A percentile compares a stretch with the other conserved stretches of the same genome.
Evolutionary conservation across 768 basidiomycete species (phyloP).

Genomic region (Nidularia pulvinata): DNA sequence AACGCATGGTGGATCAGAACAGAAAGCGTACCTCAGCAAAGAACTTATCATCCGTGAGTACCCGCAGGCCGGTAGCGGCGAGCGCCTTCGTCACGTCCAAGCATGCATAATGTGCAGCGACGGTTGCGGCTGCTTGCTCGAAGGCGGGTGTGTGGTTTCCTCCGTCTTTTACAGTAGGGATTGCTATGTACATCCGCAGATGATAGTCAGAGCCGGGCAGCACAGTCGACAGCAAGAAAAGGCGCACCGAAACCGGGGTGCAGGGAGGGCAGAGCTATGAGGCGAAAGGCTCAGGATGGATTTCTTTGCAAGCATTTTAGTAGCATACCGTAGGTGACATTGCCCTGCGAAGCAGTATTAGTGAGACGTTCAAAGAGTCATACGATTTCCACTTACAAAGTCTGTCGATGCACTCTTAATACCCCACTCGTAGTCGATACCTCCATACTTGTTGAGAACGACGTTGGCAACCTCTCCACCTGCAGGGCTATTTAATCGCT

Average conservation of each 20-base stretch:
- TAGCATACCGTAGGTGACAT: conserved; percentile 66
- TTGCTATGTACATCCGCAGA: conserved; percentile 40
- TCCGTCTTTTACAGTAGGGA: conserved; percentile 69
- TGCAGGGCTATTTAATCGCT: conserved; percentile 17
- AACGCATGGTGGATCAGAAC: neutral
- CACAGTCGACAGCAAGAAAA: neutral
- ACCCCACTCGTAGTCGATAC: conserved; percentile 65
- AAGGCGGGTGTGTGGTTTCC: conserved; percentile 82
- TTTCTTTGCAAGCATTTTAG: neutral
- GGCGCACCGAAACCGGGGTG: conserved; percentile 73
- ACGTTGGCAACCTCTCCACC: conserved; percentile 67
- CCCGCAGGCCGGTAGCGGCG: conserved; percentile 67
- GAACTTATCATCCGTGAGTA: conserved; percentile 69
- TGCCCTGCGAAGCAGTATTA: conserved; percentile 46
- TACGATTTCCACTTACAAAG: conserved; percentile 52
- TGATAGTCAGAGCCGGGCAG: neutral
- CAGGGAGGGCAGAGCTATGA: conserved; percentile 57
- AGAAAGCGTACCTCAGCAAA: conserved; percentile 45
- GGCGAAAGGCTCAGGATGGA: conserved; percentile 1
- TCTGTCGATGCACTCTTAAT: conserved; percentile 78
- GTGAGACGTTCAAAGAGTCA: neutral
- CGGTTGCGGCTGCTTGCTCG: conserved; percentile 57
- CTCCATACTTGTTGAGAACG: conserved; percentile 58
- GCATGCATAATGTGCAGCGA: conserved; percentile 63
- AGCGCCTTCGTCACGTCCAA: conserved; percentile 71